Evolutionary conservation across 2,329 filamentous ascomycete species (phyloP).

Genomic region (Aspergillus jensenii): DNA sequence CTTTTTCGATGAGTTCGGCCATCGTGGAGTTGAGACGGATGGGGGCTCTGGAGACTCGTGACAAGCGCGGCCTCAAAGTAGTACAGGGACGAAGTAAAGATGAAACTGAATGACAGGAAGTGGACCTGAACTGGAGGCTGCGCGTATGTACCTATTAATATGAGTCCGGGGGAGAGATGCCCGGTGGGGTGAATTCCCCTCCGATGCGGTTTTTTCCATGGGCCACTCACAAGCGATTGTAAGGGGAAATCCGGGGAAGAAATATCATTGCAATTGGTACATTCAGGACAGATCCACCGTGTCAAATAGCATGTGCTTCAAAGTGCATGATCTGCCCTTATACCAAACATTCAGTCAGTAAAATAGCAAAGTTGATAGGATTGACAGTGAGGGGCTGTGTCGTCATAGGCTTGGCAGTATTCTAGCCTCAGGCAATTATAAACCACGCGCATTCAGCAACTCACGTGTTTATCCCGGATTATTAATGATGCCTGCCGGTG

Average conservation of each 20-base stretch:
- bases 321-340: neutral
- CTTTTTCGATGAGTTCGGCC: conserved; percentile 51
- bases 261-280: conserved; percentile 9
- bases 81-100: conserved; percentile 3
- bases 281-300: neutral
- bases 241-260: neutral
- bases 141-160: conserved; percentile 12
- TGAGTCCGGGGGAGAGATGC: conserved; percentile 17
- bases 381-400: conserved; percentile 11
- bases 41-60: neutral
- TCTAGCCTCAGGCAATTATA: conserved; percentile 7
- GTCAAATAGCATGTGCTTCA: neutral
- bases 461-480: conserved; percentile 11
- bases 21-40: conserved; percentile 30
- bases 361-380: neutral
- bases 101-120: neutral
- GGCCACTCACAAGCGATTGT: conserved; percentile 8
- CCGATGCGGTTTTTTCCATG: conserved; percentile 6
- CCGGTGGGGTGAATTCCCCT: conserved; percentile 12
- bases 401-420: conserved; percentile 16
- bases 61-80: neutral
- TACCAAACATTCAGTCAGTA: neutral
- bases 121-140: conserved; percentile 12
- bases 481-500: conserved; percentile 3
- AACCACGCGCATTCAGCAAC: too few species aligned